Percentiles rank a stretch among this genome's conserved stretches.
Conservation (phyloP, 768 basidiomycete genomes). For the Tylopilus vinaceipallidus region DNA sequence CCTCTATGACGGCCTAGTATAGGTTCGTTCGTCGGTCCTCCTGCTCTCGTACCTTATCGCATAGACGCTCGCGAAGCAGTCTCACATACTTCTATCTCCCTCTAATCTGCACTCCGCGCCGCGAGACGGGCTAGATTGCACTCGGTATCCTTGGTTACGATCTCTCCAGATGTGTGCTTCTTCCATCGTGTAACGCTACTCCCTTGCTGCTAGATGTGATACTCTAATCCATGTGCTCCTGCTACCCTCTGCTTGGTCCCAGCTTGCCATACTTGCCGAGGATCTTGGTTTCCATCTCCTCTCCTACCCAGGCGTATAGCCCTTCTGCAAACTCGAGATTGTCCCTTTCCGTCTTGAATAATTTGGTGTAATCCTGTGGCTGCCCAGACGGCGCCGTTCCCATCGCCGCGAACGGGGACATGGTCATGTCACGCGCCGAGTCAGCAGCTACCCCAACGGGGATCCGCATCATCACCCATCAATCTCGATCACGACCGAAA, state of each 20-base stretch:
- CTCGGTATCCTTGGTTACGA: constrained; percentile 9
- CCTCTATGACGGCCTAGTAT: constrained; percentile 93
- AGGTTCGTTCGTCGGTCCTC: constrained; percentile 25
- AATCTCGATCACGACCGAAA: constrained; percentile 4
- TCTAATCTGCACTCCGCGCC: constrained; percentile 22
- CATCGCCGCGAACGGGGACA: constrained; percentile 62
- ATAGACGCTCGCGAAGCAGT: constrained; percentile 20
- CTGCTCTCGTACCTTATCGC: constrained; percentile 21
- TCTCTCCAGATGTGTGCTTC: constrained; percentile 23
- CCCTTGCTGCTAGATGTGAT: constrained; percentile 17
- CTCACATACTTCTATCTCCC: constrained; percentile 25
- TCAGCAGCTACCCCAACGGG: constrained; percentile 62
- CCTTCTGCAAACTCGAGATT: constrained; percentile 92
- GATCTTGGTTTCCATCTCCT: constrained; percentile 76
- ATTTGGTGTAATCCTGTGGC: constrained; percentile 82
- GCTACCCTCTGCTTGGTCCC: constrained; percentile 28
- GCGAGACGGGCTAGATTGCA: constrained; percentile 14
- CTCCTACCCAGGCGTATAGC: constrained; percentile 78
- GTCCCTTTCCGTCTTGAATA: constrained; percentile 89
- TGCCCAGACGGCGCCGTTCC: constrained; percentile 48
- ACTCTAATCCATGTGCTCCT: constrained; percentile 17
- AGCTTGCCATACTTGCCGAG: constrained; percentile 75
- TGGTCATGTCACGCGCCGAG: constrained; percentile 69
- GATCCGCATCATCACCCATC: constrained; percentile 14
- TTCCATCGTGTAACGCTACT: constrained; percentile 27